phyloP scores from a whole-genome alignment of 192 early-diverging fungal genomes.

The Coemansia sp. region DNA sequence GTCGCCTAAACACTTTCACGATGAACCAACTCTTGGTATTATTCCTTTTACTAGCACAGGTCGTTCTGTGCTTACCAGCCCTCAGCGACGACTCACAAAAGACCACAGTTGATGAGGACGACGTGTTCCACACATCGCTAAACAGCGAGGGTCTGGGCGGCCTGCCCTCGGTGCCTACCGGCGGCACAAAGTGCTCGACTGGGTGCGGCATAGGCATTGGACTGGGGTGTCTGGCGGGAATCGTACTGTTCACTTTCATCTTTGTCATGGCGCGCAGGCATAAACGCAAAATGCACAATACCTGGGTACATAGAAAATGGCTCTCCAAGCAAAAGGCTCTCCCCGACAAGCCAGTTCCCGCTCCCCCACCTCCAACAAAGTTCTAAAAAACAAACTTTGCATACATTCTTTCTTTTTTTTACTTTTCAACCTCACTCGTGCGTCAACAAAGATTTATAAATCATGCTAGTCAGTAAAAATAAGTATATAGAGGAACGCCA shows the following conservation, averaged over 20 bases:
- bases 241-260: conserved; percentile 32
- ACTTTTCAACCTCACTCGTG: neutral
- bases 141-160: conserved; percentile 15
- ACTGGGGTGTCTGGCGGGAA: conserved; percentile 38
- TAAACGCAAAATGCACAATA: conserved; percentile 36
- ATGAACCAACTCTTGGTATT: neutral
- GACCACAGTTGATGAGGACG: neutral
- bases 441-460: conserved; percentile 10
- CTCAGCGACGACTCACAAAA: neutral
- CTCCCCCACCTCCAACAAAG: conserved; percentile 40
- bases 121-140: neutral
- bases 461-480: neutral
- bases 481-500: neutral
- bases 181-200: conserved; percentile 34
- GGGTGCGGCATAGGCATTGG: conserved; percentile 52
- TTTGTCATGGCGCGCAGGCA: conserved; percentile 48
- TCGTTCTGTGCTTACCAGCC: neutral
- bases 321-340: conserved; percentile 43
- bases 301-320: conserved; percentile 42
- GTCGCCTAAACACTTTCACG: neutral
- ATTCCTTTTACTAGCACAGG: neutral
- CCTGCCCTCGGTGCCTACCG: neutral
- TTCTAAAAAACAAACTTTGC: neutral
- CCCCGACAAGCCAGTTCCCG: conserved; percentile 50
- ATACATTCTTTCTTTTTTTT: conserved; percentile 1